Base-by-base conservation (phyloP, 2,329 filamentous ascomycete genomes). In the Fusarium armeniacum region DNA sequence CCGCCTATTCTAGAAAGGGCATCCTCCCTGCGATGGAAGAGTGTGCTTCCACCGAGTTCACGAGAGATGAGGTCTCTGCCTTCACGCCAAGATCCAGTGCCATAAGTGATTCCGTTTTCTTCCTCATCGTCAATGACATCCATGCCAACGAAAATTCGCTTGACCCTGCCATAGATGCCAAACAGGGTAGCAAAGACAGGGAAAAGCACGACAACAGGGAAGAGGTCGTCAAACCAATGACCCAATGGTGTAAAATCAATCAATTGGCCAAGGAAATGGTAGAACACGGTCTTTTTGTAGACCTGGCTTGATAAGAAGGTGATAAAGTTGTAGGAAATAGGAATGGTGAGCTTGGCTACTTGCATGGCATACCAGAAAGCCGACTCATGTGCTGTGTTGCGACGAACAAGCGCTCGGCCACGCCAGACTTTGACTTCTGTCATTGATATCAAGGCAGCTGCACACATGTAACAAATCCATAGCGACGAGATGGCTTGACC, bases 381-480 rank as follows among this genome's bases (percentile, higher is more conserved):
- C 51, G 91, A 93, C 78, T 98, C 96, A 65, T 93, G 90, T 62
- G 97, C 95, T 0, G 96, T 99, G 76, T 97, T 96, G 60, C 96
- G 90, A 62, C 89, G 89, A 47, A 98, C 95, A 8, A 99, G 85
- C 0, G 96, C 95, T 35, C 96, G 90, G 50, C 97, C 96, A 59
- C 96, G 92, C 96, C 96, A 99, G n/a, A 98, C 94, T 76, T 96
- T 97, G 73, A 97, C 93, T 77, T 97, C 93, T 16, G 91, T 93
- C 76, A 99, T 90, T 10, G 94, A 94, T 60, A 89, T 92, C 52
- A 98, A 87, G 7, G 96, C 93, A 47, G 94, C 94, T 16, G 92
- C 86, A 78, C 93, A 97, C 96, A 99, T 99, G 83, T 99, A 99
- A 60, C 94, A 85, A 65, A 99, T 90, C 96, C 96, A 99, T 16